Evolutionary conservation across 176 grass and related monocot species (phyloP).

Genomic region (Eremochloa ophiuroides): DNA sequence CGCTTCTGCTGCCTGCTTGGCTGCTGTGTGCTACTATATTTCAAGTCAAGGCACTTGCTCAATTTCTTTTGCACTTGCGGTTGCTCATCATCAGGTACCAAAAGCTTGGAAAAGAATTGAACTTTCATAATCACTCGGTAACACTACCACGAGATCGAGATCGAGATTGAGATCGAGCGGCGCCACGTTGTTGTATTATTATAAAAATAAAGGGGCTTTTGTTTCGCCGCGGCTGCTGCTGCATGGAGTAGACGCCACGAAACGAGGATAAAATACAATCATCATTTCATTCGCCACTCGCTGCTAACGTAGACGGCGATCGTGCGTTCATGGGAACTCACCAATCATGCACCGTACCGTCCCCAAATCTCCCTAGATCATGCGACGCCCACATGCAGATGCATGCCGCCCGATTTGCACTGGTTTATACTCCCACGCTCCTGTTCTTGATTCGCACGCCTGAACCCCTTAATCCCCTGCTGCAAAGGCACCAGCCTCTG

Average conservation of each 20-base stretch:
- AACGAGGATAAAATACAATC: not conserved
- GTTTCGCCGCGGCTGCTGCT: not conserved
- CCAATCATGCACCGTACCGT: not conserved
- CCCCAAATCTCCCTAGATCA: conserved; percentile 1
- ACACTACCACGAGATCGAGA: too few relatives aligned
- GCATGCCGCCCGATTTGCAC: not conserved
- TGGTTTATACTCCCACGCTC: not conserved
- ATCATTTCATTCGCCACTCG: not conserved
- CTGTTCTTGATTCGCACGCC: conserved; percentile 15
- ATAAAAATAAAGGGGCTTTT: not conserved
- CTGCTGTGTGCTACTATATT: too few relatives aligned
- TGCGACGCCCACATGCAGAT: conserved; percentile 6
- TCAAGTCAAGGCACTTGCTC: not conserved
- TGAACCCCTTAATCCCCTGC: not conserved
- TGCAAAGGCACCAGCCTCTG: conserved; percentile 2
- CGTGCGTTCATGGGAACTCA: conserved; percentile 14
- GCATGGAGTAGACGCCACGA: conserved; percentile 35
- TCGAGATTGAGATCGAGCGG: too few relatives aligned
- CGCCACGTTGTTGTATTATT: conserved; percentile 12
- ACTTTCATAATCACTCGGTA: not conserved
- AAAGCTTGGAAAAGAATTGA: not conserved
- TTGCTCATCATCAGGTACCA: not conserved
- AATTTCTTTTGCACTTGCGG: not conserved
- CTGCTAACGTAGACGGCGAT: not conserved
- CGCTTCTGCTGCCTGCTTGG: too few relatives aligned